Conservation (phyloP, 768 basidiomycete genomes). For the Leucogyrophana mollusca region DNA sequence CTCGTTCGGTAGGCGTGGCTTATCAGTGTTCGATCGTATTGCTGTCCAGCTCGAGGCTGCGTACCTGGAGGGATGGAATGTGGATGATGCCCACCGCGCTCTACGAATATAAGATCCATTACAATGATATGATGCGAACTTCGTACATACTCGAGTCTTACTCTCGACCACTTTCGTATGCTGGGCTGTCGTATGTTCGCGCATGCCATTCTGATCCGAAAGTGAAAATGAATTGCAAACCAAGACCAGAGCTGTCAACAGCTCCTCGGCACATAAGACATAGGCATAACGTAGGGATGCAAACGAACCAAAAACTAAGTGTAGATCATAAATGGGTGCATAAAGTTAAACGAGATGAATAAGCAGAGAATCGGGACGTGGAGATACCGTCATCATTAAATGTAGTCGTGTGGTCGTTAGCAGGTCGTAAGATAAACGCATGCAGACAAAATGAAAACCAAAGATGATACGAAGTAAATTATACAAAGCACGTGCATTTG, state of each 20-base stretch:
- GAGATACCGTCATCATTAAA: neutral
- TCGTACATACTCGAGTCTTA: too few species aligned
- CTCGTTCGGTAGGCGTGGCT: too few species aligned
- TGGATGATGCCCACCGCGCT: too few species aligned
- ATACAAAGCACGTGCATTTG: conserved; percentile 1
- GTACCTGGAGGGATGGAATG: too few species aligned
- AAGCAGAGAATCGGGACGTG: too few species aligned
- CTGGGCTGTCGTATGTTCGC: too few species aligned
- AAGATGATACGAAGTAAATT: neutral
- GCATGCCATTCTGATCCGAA: too few species aligned
- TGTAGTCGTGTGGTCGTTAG: conserved; percentile 8
- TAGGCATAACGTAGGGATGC: neutral
- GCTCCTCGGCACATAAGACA: neutral
- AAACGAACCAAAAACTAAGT: neutral
- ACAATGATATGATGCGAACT: too few species aligned
- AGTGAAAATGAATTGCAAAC: neutral
- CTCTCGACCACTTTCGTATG: too few species aligned
- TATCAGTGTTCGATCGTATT: too few species aligned
- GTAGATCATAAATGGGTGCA: neutral
- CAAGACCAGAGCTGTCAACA: neutral
- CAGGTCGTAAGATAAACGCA: conserved; percentile 18
- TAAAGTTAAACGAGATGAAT: neutral
- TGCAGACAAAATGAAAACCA: neutral
- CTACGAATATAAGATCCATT: too few species aligned
- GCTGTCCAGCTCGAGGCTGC: too few species aligned